phyloP scores from a whole-genome alignment of 192 early-diverging fungal genomes.

The Umbelopsis sp. region DNA sequence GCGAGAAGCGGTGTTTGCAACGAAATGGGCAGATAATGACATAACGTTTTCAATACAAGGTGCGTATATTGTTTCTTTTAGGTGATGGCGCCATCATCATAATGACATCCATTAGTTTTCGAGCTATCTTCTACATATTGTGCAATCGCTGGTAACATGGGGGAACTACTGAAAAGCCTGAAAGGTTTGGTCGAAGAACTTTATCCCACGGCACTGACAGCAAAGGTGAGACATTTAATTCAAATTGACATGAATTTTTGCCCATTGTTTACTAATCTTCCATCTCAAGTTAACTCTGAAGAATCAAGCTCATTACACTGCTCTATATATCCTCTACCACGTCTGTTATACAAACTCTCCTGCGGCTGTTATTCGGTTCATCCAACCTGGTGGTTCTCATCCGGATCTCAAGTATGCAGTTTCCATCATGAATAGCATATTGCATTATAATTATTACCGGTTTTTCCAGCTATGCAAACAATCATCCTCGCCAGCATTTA shows the following conservation, averaged over 20 bases:
- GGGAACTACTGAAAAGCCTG: not conserved
- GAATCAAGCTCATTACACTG: not conserved
- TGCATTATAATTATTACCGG: not conserved
- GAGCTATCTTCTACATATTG: not conserved
- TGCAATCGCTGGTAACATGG: slow-evolving; percentile 1
- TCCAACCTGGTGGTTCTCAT: not conserved
- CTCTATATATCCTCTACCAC: slow-evolving; percentile 1
- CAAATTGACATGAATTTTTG: not conserved
- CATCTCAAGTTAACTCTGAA: not conserved
- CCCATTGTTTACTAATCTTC: no score
- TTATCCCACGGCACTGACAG: not conserved
- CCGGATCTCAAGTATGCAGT: not conserved
- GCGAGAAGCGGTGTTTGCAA: slow-evolving; percentile 5
- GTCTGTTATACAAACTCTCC: not conserved
- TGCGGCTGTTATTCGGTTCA: not conserved
- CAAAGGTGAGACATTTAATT: not conserved
- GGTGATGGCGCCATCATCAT: no score
- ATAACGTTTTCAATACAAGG: slow-evolving; percentile 1
- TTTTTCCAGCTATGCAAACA: not conserved
- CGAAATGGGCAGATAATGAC: not conserved
- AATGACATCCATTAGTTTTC: not conserved
- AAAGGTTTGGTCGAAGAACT: not conserved
- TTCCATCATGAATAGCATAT: not conserved
- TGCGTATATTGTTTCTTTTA: not conserved
- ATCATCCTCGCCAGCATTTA: not conserved